phyloP scores from a whole-genome alignment of 2,329 filamentous ascomycete species.

The Zelopaecilomyces penicillatus region DNA sequence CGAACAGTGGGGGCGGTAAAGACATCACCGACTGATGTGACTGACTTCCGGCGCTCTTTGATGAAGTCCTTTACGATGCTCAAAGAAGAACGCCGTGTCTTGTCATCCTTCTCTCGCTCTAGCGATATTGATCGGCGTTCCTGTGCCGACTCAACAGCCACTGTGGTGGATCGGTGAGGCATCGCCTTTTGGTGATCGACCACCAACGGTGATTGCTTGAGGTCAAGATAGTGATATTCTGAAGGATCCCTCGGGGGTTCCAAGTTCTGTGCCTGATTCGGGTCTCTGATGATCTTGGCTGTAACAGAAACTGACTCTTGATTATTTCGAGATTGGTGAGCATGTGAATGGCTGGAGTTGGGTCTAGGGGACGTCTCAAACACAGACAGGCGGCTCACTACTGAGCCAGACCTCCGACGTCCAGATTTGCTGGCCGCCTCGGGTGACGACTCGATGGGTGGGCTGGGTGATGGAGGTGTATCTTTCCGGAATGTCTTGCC shows the following conservation, averaged over 20 bases:
- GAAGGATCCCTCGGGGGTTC: slow-evolving; percentile 33
- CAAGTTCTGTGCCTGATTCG: slow-evolving; percentile 32
- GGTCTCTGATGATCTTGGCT: slow-evolving; percentile 69
- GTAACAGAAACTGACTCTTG: slow-evolving; percentile 83
- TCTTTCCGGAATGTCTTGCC: slow-evolving; percentile 29
- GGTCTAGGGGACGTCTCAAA: slow-evolving; percentile 35
- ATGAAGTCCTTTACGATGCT: slow-evolving; percentile 53
- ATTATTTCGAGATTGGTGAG: slow-evolving; percentile 34
- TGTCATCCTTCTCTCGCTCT: slow-evolving; percentile 27
- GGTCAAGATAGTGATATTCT: slow-evolving; percentile 40
- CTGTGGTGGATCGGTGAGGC: slow-evolving; percentile 14
- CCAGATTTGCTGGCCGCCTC: slow-evolving; percentile 27
- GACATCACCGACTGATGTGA: slow-evolving; percentile 39
- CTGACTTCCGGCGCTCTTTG: slow-evolving; percentile 48
- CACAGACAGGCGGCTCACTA: slow-evolving; percentile 47
- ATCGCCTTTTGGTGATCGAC: slow-evolving; percentile 44
- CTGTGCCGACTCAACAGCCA: slow-evolving; percentile 27
- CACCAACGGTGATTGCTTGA: slow-evolving; percentile 51
- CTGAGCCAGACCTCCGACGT: slow-evolving; percentile 40
- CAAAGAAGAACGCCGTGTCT: slow-evolving; percentile 48
- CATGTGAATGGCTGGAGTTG: slow-evolving; percentile 14
- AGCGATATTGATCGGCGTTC: slow-evolving; percentile 26
- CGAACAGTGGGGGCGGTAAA: slow-evolving; percentile 15
- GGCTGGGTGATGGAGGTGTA: slow-evolving; percentile 23
- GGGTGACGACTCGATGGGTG: slow-evolving; percentile 39